phyloP scores from a whole-genome alignment of 345 rosid genomes.

The Schrenkiella parvula region DNA sequence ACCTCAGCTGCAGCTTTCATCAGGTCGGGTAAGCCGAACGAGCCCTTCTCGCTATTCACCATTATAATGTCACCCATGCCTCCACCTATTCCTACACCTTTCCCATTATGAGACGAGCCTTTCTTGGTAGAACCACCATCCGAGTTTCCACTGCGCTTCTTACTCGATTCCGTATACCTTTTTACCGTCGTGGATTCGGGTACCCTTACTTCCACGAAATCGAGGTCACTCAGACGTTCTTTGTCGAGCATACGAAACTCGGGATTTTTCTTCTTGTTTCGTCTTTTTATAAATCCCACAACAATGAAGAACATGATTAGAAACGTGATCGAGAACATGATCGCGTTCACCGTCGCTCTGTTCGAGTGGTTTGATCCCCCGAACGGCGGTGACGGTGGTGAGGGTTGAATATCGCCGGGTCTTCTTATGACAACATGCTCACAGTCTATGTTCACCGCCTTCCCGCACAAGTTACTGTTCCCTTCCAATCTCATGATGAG shows the following conservation, averaged over 20 bases:
- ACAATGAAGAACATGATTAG: conserved; percentile 29
- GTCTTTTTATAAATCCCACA: conserved; percentile 15
- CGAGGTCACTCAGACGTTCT: conserved; percentile 35
- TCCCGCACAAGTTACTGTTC: conserved; percentile 56
- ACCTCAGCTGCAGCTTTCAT: conserved; percentile 95
- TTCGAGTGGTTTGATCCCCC: not conserved
- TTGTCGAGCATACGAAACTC: conserved; percentile 49
- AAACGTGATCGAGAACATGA: not conserved
- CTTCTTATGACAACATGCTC: fast-evolving
- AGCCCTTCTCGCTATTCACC: conserved; percentile 62
- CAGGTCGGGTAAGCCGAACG: conserved; percentile 65
- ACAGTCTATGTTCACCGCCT: conserved; percentile 38
- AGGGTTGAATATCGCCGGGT: not conserved
- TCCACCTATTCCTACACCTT: conserved; percentile 18
- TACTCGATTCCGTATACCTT: conserved; percentile 26
- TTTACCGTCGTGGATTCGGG: conserved; percentile 31
- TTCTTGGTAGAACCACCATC: conserved; percentile 21
- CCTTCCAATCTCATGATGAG: conserved; percentile 34
- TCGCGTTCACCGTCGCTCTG: not conserved
- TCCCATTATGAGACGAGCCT: conserved; percentile 33
- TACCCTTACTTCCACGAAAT: conserved; percentile 36
- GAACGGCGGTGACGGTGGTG: not conserved
- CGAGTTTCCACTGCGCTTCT: conserved; percentile 13
- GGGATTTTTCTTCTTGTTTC: conserved; percentile 18
- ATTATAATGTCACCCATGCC: conserved; percentile 46